Base-by-base conservation (phyloP, 192 early-diverging fungal species). In the Coemansia sp. region DNA sequence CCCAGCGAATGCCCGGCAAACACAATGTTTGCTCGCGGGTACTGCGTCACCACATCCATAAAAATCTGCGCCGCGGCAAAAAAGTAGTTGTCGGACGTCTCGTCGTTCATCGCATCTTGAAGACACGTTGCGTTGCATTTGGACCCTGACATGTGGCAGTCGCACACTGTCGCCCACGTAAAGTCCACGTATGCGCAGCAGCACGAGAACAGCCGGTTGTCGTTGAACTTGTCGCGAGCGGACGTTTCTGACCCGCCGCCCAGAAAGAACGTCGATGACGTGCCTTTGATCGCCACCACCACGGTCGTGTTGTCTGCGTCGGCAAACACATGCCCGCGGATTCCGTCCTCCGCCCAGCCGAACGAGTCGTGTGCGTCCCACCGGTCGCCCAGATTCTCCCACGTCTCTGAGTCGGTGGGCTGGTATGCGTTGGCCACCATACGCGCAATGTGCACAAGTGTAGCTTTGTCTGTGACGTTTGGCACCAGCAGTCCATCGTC, bases 161-260 rank as follows among this genome's bases (percentile, higher is more conserved):
- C 85, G 71, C 96, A 98, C 3, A 98, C 90, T 0, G 89, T 75
- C 3, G 69, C 74, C 96, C 96, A 98, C 0, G 81, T 82, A 35
- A 86, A 87, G 51, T 88, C 87, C 10, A 89, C 90, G 41, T 88
- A 87, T 8, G 88, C 96, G 78, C 96, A 98, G 76, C 96, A 98
- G 80, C 96, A 98, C 2, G 93, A 95, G 66, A 96, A 98, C 63
- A 97, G 85, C 11, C 91, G 82, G 71, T 97, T 98, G 80, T 97
- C 95, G 77, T 93, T 93, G 48, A 78, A 76, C 70, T 90, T 92
- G 78, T 93, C 92, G 22, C 84, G 83, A 3, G 82, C 77, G 7
- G 85, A 83, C 5, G 92, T 93, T 9, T 87, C 85, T 0, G 88
- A 88, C n/a, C 82, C 86, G 23, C 85, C 87, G 61, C 85, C 83